phyloP scores from a whole-genome alignment of 2,329 filamentous ascomycete species.

The Penicillium glabrum region DNA sequence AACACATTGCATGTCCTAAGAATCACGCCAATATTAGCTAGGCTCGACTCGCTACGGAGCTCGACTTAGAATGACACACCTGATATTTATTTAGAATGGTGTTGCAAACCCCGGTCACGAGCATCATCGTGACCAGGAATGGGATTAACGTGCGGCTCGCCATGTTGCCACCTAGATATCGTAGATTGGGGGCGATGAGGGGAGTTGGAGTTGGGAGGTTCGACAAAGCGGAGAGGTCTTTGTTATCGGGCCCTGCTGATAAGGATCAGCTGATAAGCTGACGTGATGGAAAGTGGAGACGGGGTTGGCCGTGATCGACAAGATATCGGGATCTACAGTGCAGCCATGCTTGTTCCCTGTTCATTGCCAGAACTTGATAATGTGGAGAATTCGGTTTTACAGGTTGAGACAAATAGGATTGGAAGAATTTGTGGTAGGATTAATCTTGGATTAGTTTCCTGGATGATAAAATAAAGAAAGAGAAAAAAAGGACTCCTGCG shows the following conservation, averaged over 20 bases:
- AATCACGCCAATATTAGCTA: conserved; percentile 5
- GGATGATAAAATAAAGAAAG: not conserved
- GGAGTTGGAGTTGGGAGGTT: conserved; percentile 4
- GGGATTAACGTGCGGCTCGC: conserved; percentile 71
- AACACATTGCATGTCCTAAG: conserved; percentile 90
- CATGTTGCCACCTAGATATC: conserved; percentile 52
- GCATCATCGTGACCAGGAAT: conserved; percentile 91
- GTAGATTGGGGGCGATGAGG: conserved; percentile 7
- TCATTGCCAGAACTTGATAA: too few species aligned
- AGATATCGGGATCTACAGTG: not conserved
- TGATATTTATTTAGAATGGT: conserved; percentile 97
- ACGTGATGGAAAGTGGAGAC: conserved; percentile 5
- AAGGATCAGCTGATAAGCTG: conserved; percentile 6
- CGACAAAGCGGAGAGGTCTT: conserved; percentile 4
- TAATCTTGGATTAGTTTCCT: not conserved
- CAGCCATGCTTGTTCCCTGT: not conserved
- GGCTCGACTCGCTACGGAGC: not conserved
- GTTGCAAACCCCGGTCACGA: conserved; percentile 93
- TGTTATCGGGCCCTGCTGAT: conserved; percentile 1
- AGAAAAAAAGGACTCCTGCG: conserved; percentile 11
- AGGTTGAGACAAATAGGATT: not conserved
- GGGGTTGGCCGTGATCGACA: not conserved
- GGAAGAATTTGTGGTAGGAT: not conserved
- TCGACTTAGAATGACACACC: conserved; percentile 49
- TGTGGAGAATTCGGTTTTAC: not conserved